Evolutionary conservation across 495 filamentous ascomycete genomes (phyloP).

Genomic region (Thermothielavioides terrestris): DNA sequence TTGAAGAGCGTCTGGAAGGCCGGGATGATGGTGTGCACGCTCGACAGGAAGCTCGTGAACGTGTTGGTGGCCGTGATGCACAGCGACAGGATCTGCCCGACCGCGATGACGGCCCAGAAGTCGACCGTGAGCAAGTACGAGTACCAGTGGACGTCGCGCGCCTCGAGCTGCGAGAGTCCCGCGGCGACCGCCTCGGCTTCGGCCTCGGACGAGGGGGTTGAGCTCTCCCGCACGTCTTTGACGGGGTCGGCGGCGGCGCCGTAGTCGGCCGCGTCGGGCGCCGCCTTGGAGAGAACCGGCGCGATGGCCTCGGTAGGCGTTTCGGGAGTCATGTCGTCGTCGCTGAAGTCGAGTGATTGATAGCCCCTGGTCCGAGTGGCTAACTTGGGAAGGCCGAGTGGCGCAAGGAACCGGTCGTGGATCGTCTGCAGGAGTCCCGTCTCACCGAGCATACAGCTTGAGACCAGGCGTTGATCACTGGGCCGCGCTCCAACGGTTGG

Average conservation of each 20-base stretch:
- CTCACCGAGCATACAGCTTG: neutral
- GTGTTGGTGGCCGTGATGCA: constrained; percentile 87
- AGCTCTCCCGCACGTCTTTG: neutral
- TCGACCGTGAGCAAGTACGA: constrained; percentile 74
- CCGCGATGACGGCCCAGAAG: constrained; percentile 72
- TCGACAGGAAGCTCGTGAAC: constrained; percentile 65
- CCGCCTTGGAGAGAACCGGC: constrained; percentile 34
- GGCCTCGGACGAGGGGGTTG: constrained; percentile 1
- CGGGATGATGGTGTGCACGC: constrained; percentile 71
- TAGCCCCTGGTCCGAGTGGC: constrained; percentile 5
- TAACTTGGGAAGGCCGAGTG: constrained; percentile 3
- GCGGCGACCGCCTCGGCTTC: constrained; percentile 19
- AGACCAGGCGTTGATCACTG: neutral
- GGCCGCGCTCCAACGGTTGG: neutral
- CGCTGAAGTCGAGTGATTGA: neutral
- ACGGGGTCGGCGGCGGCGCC: neutral
- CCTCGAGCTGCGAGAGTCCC: constrained; percentile 38
- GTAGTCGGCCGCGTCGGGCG: constrained; percentile 17
- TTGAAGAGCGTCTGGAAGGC: constrained; percentile 95
- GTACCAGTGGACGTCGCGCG: constrained; percentile 54
- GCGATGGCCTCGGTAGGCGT: constrained; percentile 23
- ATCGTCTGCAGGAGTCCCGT: neutral
- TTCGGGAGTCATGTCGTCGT: constrained; percentile 6
- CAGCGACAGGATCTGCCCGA: constrained; percentile 83
- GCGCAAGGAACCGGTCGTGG: neutral